Conservation (phyloP, 306 rosid species). For the Prunus mume region DNA sequence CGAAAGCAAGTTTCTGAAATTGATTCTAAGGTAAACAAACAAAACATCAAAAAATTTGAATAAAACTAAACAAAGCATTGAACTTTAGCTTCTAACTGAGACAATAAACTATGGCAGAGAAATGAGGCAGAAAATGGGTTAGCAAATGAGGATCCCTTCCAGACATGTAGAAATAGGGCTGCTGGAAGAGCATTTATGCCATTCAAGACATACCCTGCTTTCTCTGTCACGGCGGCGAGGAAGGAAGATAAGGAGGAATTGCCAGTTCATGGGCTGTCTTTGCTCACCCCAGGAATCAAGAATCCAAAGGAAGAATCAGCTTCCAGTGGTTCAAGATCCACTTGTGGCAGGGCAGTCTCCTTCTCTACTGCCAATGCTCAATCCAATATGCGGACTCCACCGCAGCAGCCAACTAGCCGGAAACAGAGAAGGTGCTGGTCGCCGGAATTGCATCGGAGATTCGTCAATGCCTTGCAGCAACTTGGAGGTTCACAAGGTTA, state of each 20-base stretch:
- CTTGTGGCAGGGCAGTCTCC: slow-evolving; percentile 47
- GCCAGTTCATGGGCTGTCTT: slow-evolving; percentile 59
- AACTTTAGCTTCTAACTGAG: slow-evolving; percentile 1
- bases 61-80: not conserved
- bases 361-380: slow-evolving; percentile 43
- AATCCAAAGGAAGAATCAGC: slow-evolving; percentile 53
- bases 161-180: slow-evolving; percentile 39
- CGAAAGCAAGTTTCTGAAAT: slow-evolving; percentile 36
- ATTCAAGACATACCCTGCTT: slow-evolving; percentile 51
- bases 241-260: slow-evolving; percentile 69
- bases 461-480: slow-evolving; percentile 84
- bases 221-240: slow-evolving; percentile 33
- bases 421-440: slow-evolving; percentile 99
- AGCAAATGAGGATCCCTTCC: slow-evolving; percentile 50
- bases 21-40: slow-evolving; percentile 55
- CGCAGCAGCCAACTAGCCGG: slow-evolving; percentile 55
- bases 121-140: slow-evolving; percentile 40
- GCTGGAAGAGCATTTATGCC: slow-evolving; percentile 55
- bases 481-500: slow-evolving; percentile 98
- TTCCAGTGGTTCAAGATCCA: slow-evolving; percentile 54
- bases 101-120: slow-evolving; percentile 38
- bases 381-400: slow-evolving; percentile 34
- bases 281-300: slow-evolving; percentile 56
- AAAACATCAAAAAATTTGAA: not conserved
- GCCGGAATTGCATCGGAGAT: slow-evolving; percentile 81